Base-by-base conservation (phyloP, 176 grass and related monocot species). In the Luzula sylvatica region DNA sequence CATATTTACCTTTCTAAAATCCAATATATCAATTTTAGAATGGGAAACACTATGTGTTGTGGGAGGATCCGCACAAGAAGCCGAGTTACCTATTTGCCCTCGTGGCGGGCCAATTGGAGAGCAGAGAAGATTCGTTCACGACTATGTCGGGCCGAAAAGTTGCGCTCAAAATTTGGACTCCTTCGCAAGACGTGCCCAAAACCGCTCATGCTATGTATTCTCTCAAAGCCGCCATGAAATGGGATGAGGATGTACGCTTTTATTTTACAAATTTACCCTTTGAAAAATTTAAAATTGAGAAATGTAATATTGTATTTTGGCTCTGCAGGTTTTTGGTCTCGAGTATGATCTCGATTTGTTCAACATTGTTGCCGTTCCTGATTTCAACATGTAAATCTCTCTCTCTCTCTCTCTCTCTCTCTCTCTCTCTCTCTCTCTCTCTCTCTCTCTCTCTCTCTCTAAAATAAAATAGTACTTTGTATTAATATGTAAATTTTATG, bases 161-260 rank as follows among this genome's bases (percentile, higher is more conserved):
- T 45, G 55, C 71, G 25, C 72, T 98, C 51, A 70, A 46, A 71
- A 98, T 98, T 59, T 98, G 85, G 85, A 90, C 92, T 58, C 92
- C 92, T 71, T 67, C 59, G n/a, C 81, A 98, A 64, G 92, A 98
- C 80, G 83, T 98, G 38, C 72, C 81, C 35, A 98, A 90, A 86
- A 98, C 92, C 43, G 78, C 50, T 5, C 92, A 98, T 90, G 92
- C 92, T 44, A 98, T 98, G 92, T 87, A 87, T 78, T 98, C 92
- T 77, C 92, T 98, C 61, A 98, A 98, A 75, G 85, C 86, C 76
- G 92, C 92, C 55, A 98, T 98, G 92, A 35, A 35, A 35, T 35
- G 9, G 30, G 30, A 32, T 32, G 29, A 32, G 8, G 29, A 32
- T 32, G 29, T 32, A 8, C 3, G 29, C 8, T 32, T 32, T n/a